Base-by-base conservation (phyloP, 208 protist genomes). In the Herpetomonas tarakana region DNA sequence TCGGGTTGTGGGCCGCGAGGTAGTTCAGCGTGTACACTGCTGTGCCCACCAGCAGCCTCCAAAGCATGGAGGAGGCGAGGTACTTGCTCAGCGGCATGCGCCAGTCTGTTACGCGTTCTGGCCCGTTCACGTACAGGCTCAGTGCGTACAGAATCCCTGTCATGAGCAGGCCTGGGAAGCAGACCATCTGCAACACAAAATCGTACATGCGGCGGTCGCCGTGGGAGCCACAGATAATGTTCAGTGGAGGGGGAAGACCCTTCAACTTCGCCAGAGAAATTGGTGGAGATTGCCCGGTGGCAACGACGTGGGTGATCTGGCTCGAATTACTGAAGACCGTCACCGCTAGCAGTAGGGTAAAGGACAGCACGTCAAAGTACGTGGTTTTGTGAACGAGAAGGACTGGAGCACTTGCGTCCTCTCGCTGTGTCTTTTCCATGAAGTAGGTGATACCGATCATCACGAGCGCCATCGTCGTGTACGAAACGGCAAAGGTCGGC, bases 361-460 rank as follows among this genome's bases (percentile, higher is more conserved):
- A 79, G 12, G 63, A 69, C 3, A 83, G 25, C 2, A 83, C 68
- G 38, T 83, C 69, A 19, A 79, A 46, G 7, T 35, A 54, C 3
- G 74, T 27, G 19, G 68, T 47, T 7, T 39, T 1, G 9, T 63
- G 65, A 6, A 79, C 76, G 0, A 83, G 58, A 22, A 62, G 44
- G 3, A 68, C 68, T 52, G 67, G 71, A 2, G 67, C 63, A 18
- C 72, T 79, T 44, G 61, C 64, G 11, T 68, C 52, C 49, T 79
- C 76, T 12, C 74, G 47, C 3, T 28, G 67, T 0, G 31, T 54
- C 28, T 81, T 85, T 30, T 85, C 78, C 59, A 85, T 68, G 6
- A 76, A 29, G 49, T 85, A 85, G 31, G 46, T 76, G 11, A 62
- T 53, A 29, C 55, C 49, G 24, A 85, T 54, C 68, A 73, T 66